These are phyloP conservation scores for Myriosclerotinia curreyana DNA, from an alignment of 2,329 filamentous ascomycete genomes.

Conservation along the genomic window DNA sequence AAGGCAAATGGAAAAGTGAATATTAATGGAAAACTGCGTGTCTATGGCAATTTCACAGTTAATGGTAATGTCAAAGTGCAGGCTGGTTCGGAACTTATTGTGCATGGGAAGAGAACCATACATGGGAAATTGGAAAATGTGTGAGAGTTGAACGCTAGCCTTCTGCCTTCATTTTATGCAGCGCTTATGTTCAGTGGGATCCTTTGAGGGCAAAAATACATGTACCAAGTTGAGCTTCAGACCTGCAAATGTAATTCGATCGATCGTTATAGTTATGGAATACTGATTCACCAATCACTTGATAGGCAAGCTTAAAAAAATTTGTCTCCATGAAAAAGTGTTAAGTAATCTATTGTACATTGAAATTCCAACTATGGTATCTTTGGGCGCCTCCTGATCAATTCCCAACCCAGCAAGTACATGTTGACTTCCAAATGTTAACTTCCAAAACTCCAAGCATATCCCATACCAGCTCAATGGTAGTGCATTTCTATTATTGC, in stretches of 20 bases:
- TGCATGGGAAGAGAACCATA: slow-evolving; percentile 33
- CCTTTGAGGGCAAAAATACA: background rate
- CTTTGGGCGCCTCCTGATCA: background rate
- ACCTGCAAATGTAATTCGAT: no score
- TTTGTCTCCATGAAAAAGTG: background rate
- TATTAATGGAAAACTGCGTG: slow-evolving; percentile 28
- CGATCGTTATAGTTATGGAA: background rate
- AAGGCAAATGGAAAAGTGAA: slow-evolving; percentile 23
- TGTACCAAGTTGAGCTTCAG: background rate
- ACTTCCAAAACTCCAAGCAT: slow-evolving; percentile 4
- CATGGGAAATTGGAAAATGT: slow-evolving; percentile 28
- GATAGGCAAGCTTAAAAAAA: background rate
- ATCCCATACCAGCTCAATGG: background rate
- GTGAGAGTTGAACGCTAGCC: background rate
- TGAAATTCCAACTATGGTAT: slow-evolving; percentile 11
- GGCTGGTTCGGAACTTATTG: slow-evolving; percentile 26
- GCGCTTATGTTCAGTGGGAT: background rate
- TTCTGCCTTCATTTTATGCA: background rate
- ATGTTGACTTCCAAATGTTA: background rate
- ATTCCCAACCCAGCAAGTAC: background rate
- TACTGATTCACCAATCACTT: background rate
- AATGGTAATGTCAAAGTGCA: slow-evolving; percentile 27
- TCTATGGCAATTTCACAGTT: slow-evolving; percentile 31
- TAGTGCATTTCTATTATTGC: background rate
- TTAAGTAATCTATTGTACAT: background rate